Evolutionary conservation across 108 stramenopile species (phyloP), one percentile per base, ranked within the genome.

Genomic region (Aureococcus anophagefferens): DNA sequence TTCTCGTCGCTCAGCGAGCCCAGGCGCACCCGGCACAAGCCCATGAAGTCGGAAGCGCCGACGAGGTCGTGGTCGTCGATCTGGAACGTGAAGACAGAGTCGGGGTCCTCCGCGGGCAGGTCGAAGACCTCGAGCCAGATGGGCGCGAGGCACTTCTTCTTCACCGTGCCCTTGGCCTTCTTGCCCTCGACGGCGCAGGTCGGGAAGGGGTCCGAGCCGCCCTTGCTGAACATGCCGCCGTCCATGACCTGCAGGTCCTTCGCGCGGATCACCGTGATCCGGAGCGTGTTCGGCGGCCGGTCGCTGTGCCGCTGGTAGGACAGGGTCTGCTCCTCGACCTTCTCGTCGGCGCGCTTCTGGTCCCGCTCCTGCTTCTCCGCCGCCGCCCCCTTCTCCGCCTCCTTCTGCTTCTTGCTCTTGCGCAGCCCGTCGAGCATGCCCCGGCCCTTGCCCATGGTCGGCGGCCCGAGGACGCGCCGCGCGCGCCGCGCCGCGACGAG

Each of bases 111-210:
- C 13, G 35, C 33, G 17, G 70, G 62, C 28, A 71, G 35, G 72
- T 33, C 28, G 65, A 72, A 65, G 35, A 4, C 28, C 28, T 66
- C 76, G 36, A 70, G 36, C 76, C 76, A 77, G 64, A 40, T 33
- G 25, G 76, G 76, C 28, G 33, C 37, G 46, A 77, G n/a, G 17
- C 11, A 72, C 71, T 77, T 77, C 65, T 77, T 67, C 72, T 68
- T 67, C 29, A 62, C 51, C 17, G 7, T 59, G 25, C 51, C 51
- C 51, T 59, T 25, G 21, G 1, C 21, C 17, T 11, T 25, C 51
- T 59, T 25, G 21, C 51, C 51, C 51, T 59, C 51, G 51, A 59
- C 51, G 51, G 21, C 25, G 21, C 17, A 4, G 21, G 21, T 25
- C 21, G 51, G 21, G 25, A 59, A 59, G 51, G 51, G 51, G 51